Conservation (phyloP, 352 stramenopile genomes). For the Thraustochytrium striatum region DNA sequence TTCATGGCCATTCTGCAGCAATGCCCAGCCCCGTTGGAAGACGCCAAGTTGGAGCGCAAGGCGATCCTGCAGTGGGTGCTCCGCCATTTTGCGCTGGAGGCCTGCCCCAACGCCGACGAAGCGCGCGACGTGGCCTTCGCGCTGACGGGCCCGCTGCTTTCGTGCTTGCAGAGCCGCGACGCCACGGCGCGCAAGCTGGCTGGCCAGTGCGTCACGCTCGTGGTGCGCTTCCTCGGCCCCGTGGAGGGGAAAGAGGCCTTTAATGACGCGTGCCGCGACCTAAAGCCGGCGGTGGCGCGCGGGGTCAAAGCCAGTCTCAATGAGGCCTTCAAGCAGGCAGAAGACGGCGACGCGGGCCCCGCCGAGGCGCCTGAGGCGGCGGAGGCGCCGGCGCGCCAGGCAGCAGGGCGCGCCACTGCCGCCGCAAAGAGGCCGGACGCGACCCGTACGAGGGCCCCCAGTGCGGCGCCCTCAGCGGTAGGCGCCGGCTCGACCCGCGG, state of each 20-base stretch:
- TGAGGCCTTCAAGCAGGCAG: slow-evolving; percentile 8
- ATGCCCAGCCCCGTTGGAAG: not conserved
- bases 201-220: not conserved
- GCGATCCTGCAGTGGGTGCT: slow-evolving; percentile 23
- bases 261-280: slow-evolving; percentile 31
- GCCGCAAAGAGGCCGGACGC: not conserved
- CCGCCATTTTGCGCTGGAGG: not conserved
- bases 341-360: not conserved
- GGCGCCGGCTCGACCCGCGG: not conserved
- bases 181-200: slow-evolving; percentile 34
- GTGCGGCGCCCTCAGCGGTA: not conserved
- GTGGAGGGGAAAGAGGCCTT: slow-evolving; percentile 18
- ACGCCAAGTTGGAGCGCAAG: slow-evolving; percentile 16
- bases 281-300: slow-evolving; percentile 24
- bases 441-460: not conserved
- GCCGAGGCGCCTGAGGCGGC: not conserved
- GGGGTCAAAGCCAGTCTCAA: slow-evolving; percentile 17
- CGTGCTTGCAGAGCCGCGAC: slow-evolving; percentile 34
- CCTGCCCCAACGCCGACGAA: not conserved
- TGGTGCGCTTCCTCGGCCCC: not conserved
- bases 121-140: not conserved
- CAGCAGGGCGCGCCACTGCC: not conserved
- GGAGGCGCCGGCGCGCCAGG: not conserved
- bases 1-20: slow-evolving; percentile 33
- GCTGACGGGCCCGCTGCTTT: not conserved